A percentile compares a stretch with the other conserved stretches of the same genome.
Conservation (phyloP, 306 rosid genomes). For the Citrullus mucosospermus region DNA sequence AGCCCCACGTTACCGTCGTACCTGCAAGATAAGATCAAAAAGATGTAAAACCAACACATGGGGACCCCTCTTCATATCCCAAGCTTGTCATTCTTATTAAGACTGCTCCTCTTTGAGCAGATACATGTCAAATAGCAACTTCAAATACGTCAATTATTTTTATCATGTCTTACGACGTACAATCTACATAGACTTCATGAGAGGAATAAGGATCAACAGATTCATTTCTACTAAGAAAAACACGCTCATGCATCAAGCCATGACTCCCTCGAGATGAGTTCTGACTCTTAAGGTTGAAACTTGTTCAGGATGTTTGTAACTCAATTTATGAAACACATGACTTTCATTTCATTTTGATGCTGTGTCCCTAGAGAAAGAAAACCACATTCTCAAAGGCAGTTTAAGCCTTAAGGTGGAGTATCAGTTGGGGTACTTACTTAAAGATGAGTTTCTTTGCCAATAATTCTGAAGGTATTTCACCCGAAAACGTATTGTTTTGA, state of each 20-base stretch:
- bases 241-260: neutral
- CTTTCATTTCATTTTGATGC: neutral
- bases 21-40: slow-evolving; percentile 29
- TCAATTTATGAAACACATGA: neutral
- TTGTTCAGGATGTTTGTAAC: neutral
- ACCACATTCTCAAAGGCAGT: neutral
- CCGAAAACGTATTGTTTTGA: slow-evolving; percentile 77
- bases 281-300: neutral
- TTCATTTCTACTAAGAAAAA: neutral
- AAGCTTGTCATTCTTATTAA: neutral
- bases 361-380: slow-evolving; percentile 5
- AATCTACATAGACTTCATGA: neutral
- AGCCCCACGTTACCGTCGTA: slow-evolving; percentile 47
- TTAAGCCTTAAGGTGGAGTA: neutral
- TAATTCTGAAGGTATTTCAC: slow-evolving; percentile 68
- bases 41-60: neutral
- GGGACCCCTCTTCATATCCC: neutral
- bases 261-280: neutral
- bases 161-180: neutral
- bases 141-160: neutral
- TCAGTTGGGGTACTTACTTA: slow-evolving; percentile 35
- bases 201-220: neutral
- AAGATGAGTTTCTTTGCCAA: slow-evolving; percentile 43
- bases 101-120: neutral
- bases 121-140: neutral